A percentile compares a stretch with the other conserved stretches of the same genome.
Evolutionary conservation across 352 stramenopile species (phyloP).

Genomic region (Elongisporangium anandrum): DNA sequence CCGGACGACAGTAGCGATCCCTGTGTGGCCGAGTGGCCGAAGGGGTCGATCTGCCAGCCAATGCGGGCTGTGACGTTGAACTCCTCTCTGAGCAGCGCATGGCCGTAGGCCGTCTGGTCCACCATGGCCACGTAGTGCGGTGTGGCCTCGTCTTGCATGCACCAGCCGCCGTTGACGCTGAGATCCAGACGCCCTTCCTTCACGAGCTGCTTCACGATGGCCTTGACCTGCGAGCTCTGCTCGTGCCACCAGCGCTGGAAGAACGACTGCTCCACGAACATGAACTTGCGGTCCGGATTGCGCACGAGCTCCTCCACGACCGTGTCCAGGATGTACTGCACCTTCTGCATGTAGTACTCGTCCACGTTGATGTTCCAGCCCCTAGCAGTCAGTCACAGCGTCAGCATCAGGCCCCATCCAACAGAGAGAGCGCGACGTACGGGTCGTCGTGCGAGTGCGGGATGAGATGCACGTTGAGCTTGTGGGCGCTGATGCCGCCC

Average conservation of each 20-base stretch:
- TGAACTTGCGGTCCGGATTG: slow-evolving; percentile 92
- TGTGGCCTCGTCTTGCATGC: slow-evolving; percentile 98
- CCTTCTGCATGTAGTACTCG: slow-evolving; percentile 94
- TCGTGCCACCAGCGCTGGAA: slow-evolving; percentile 97
- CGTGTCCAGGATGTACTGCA: slow-evolving; percentile 96
- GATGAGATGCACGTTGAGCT: slow-evolving; percentile 96
- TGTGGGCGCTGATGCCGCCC: slow-evolving; percentile 37
- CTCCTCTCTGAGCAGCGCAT: slow-evolving; percentile 92
- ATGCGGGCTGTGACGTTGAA: slow-evolving; percentile 94
- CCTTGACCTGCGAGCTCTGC: slow-evolving; percentile 70
- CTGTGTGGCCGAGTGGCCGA: slow-evolving; percentile 91
- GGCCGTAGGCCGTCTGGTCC: slow-evolving; percentile 97
- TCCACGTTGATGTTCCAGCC: slow-evolving; percentile 96
- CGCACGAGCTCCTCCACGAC: slow-evolving; percentile 83
- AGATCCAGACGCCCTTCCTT: slow-evolving; percentile 90
- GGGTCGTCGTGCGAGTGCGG: slow-evolving; percentile 96
- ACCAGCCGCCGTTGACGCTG: slow-evolving; percentile 95
- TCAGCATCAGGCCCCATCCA: slow-evolving; percentile 4
- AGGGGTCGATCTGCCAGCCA: slow-evolving; percentile 98
- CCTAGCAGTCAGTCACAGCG: slow-evolving; percentile 11
- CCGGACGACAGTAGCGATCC: slow-evolving; percentile 87
- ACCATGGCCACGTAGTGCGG: slow-evolving; percentile 97
- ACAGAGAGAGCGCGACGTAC: slow-evolving; percentile 15
- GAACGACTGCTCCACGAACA: slow-evolving; percentile 95
- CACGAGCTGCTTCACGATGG: slow-evolving; percentile 84